Evolutionary conservation across 148 eudicot species (phyloP).

Genomic region (Agrostemma githago): DNA sequence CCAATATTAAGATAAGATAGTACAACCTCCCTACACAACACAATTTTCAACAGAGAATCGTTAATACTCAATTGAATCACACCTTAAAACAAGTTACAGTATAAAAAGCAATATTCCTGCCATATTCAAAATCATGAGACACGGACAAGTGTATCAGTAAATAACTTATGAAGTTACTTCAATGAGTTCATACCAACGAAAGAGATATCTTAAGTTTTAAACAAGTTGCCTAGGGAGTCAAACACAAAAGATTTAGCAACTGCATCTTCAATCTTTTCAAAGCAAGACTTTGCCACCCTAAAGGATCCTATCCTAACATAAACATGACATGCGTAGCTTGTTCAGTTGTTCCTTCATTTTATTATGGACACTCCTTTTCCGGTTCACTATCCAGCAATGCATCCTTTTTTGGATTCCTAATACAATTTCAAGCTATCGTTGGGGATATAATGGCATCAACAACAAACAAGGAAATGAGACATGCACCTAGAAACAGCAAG

Average conservation of each 20-base stretch:
- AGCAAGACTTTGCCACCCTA: not conserved
- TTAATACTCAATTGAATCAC: not conserved
- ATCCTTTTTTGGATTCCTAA: not conserved
- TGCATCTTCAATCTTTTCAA: not conserved
- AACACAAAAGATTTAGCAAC: not conserved
- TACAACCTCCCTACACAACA: conserved; percentile 64
- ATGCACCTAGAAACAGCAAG: too few relatives aligned
- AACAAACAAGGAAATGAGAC: not conserved
- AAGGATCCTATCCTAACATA: not conserved
- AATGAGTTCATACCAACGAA: not conserved
- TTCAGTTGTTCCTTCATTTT: not conserved
- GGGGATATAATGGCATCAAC: not conserved
- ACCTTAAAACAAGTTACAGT: not conserved
- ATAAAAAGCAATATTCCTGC: not conserved
- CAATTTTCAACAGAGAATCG: conserved; percentile 19
- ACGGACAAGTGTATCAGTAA: not conserved
- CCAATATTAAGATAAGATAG: conserved; percentile 70
- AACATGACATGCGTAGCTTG: not conserved
- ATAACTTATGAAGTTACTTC: not conserved
- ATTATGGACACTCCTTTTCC: not conserved
- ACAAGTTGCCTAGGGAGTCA: not conserved
- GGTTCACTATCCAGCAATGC: not conserved
- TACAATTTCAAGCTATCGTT: not conserved
- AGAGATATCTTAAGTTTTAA: not conserved
- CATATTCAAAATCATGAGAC: not conserved